phyloP scores from a whole-genome alignment of 1,139 yeast genomes.

The Arxiozyma telluris region DNA sequence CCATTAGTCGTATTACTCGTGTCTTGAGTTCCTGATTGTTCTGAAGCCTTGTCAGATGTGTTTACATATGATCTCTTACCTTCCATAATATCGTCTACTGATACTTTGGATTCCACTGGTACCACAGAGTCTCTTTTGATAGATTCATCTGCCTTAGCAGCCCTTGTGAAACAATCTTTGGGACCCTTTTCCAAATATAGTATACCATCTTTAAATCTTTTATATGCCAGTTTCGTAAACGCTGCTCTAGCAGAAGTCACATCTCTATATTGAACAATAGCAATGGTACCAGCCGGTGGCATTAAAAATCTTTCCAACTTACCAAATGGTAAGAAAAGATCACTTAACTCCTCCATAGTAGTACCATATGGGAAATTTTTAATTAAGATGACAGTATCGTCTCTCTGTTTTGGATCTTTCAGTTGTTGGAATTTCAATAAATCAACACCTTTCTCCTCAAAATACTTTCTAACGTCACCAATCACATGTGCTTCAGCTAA shows the following conservation, averaged over 20 bases:
- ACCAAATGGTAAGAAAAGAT: constrained; percentile 72
- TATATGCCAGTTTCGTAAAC: constrained; percentile 75
- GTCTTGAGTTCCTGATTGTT: not conserved
- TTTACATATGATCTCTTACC: constrained; percentile 18
- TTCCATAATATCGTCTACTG: constrained; percentile 39
- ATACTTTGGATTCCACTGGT: constrained; percentile 34
- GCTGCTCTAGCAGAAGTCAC: constrained; percentile 83
- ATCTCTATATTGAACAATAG: constrained; percentile 86
- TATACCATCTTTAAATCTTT: constrained; percentile 78
- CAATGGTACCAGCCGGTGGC: constrained; percentile 97
- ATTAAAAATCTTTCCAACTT: constrained; percentile 69
- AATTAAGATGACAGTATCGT: constrained; percentile 71
- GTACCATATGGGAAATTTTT: constrained; percentile 91
- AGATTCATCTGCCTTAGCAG: constrained; percentile 33
- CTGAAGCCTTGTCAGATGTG: not conserved
- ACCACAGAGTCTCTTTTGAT: constrained; percentile 19
- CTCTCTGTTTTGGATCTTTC: constrained; percentile 51
- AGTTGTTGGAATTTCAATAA: constrained; percentile 50
- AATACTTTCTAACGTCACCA: constrained; percentile 80
- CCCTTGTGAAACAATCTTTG: constrained; percentile 60
- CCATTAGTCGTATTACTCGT: no score
- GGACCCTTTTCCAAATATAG: constrained; percentile 93
- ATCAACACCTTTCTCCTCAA: constrained; percentile 80
- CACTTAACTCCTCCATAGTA: constrained; percentile 68
- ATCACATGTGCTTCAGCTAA: constrained; percentile 95